phyloP scores from a whole-genome alignment of 1,284 basidiomycete species.

The Tylopilus orsonianus region DNA sequence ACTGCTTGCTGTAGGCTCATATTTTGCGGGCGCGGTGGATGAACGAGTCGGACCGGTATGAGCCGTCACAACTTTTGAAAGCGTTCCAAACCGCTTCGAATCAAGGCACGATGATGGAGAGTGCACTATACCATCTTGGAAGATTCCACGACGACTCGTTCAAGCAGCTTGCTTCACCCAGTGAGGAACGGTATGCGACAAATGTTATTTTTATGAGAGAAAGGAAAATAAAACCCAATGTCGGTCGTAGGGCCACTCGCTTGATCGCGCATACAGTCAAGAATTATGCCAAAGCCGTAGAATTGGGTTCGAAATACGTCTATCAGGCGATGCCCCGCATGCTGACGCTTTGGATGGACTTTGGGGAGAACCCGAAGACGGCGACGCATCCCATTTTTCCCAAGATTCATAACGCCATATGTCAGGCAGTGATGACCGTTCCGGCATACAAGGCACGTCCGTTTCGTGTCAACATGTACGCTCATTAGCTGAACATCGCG shows the following conservation, averaged over 20 bases:
- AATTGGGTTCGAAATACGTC: slow-evolving; percentile 90
- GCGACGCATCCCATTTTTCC: slow-evolving; percentile 44
- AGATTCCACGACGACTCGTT: slow-evolving; percentile 82
- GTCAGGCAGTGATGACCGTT: slow-evolving; percentile 55
- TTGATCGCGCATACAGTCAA: slow-evolving; percentile 67
- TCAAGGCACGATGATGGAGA: slow-evolving; percentile 69
- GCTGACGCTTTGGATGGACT: slow-evolving; percentile 93
- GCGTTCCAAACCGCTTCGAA: slow-evolving; percentile 23
- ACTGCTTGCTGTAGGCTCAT: slow-evolving; percentile 57
- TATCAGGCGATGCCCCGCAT: slow-evolving; percentile 95
- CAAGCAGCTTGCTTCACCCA: slow-evolving; percentile 50
- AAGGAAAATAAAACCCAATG: slow-evolving; percentile 3
- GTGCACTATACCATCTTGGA: slow-evolving; percentile 82
- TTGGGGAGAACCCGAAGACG: slow-evolving; percentile 64
- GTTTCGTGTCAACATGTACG: not conserved
- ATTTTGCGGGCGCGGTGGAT: slow-evolving; percentile 93
- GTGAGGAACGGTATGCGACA: slow-evolving; percentile 52
- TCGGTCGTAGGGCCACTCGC: slow-evolving; percentile 46
- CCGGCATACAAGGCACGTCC: slow-evolving; percentile 73
- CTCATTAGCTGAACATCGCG: slow-evolving; percentile 7
- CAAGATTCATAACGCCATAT: slow-evolving; percentile 58
- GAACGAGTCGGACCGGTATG: slow-evolving; percentile 85
- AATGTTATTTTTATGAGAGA: not conserved
- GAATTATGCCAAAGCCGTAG: slow-evolving; percentile 75
- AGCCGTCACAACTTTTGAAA: slow-evolving; percentile 46